Conservation (phyloP, 345 rosid species). For the Erodium maritimum region DNA sequence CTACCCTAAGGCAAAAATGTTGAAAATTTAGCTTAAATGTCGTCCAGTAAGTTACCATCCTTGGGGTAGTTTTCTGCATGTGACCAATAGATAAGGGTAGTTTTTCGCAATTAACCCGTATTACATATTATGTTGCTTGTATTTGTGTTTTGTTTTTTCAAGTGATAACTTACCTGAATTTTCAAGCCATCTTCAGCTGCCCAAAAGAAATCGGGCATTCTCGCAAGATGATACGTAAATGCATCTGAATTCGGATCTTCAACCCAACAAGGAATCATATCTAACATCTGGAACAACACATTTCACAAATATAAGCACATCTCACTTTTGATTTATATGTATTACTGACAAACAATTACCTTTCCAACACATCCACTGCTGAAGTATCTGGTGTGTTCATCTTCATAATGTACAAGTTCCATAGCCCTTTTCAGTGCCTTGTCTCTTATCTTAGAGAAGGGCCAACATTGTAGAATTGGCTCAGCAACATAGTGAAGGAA, state of each 20-base stretch:
- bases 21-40: no score
- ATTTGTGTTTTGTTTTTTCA: neutral
- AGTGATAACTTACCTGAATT: conserved; percentile 28
- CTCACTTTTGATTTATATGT: neutral
- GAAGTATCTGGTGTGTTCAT: conserved; percentile 41
- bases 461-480: conserved; percentile 42
- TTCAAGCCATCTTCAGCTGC: conserved; percentile 66
- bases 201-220: conserved; percentile 61
- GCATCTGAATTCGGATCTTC: conserved; percentile 52
- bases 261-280: conserved; percentile 58
- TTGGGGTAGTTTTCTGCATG: no score
- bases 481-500: conserved; percentile 33
- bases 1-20: no score
- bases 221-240: conserved; percentile 45
- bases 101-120: no score
- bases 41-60: no score
- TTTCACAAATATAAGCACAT: neutral
- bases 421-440: conserved; percentile 41
- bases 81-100: no score
- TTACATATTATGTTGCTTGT: neutral
- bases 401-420: conserved; percentile 53
- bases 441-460: conserved; percentile 44
- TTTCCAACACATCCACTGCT: conserved; percentile 48
- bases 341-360: conserved; percentile 19
- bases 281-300: conserved; percentile 25